phyloP scores from a whole-genome alignment of 1,284 basidiomycete species.

The Thelephora terrestris region DNA sequence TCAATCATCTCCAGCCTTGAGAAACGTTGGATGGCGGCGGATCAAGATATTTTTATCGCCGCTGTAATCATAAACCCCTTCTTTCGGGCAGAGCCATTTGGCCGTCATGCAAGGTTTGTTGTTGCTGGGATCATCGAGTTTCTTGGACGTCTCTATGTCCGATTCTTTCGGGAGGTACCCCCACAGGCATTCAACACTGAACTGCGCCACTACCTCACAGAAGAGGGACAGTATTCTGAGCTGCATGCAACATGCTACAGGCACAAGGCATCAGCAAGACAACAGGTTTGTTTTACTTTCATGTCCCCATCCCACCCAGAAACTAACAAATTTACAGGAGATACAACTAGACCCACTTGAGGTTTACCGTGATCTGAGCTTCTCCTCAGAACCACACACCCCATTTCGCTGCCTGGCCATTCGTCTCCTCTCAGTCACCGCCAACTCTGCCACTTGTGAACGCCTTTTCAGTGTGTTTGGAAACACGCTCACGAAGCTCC shows the following conservation, averaged over 20 bases:
- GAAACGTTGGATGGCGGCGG: conserved; percentile 21
- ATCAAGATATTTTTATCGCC: conserved; percentile 28
- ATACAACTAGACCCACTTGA: not conserved
- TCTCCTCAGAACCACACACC: not conserved
- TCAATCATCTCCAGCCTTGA: conserved; percentile 19
- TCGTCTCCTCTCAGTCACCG: conserved; percentile 9
- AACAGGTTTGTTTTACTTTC: not conserved
- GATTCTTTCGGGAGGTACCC: not conserved
- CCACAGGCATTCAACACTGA: not conserved
- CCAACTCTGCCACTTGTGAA: conserved; percentile 13
- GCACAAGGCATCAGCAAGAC: not conserved
- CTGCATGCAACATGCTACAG: not conserved
- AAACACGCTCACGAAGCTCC: conserved; percentile 10
- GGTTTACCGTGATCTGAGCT: not conserved
- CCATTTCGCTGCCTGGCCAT: conserved; percentile 3
- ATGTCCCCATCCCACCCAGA: not conserved
- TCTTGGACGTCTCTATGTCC: not conserved
- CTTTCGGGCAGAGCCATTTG: not conserved
- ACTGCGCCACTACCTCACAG: not conserved
- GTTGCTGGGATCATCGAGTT: not conserved
- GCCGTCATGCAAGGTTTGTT: not conserved
- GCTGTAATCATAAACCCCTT: conserved; percentile 16
- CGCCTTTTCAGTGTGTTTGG: conserved; percentile 13
- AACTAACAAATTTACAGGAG: not conserved
- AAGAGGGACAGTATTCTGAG: not conserved